Evolutionary conservation across 1,284 basidiomycete species (phyloP).

Genomic region (Tylopilus sp.): DNA sequence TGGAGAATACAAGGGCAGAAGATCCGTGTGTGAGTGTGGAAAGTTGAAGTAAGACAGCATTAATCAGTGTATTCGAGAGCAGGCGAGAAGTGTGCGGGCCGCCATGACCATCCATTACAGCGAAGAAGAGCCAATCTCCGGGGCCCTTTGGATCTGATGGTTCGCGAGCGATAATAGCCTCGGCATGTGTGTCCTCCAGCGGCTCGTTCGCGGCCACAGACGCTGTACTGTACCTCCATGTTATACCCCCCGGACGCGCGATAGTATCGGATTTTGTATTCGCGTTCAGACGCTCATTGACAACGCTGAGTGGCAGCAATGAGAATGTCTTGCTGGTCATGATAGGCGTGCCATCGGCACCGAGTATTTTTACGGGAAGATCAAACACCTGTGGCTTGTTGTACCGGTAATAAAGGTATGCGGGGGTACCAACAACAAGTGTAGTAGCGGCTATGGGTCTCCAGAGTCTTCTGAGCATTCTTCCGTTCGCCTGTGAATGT

Average conservation of each 20-base stretch:
- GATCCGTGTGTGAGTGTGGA: slow-evolving; percentile 45
- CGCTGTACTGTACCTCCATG: slow-evolving; percentile 75
- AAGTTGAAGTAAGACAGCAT: slow-evolving; percentile 80
- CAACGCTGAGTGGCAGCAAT: slow-evolving; percentile 51
- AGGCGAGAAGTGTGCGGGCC: slow-evolving; percentile 78
- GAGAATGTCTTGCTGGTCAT: slow-evolving; percentile 51
- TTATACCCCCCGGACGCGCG: slow-evolving; percentile 47
- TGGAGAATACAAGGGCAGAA: slow-evolving; percentile 35
- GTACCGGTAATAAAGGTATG: slow-evolving; percentile 41
- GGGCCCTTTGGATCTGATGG: slow-evolving; percentile 49
- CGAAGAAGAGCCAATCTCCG: slow-evolving; percentile 77
- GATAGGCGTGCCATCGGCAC: slow-evolving; percentile 55
- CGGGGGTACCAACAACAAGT: slow-evolving; percentile 39
- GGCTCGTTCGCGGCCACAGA: slow-evolving; percentile 81
- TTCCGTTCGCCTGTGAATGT: background rate
- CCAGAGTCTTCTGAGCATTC: slow-evolving; percentile 65
- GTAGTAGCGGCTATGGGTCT: slow-evolving; percentile 46
- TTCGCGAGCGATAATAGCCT: slow-evolving; percentile 65
- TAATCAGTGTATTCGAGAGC: slow-evolving; percentile 81
- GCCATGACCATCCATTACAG: slow-evolving; percentile 91
- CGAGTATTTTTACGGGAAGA: slow-evolving; percentile 49
- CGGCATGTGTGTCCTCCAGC: slow-evolving; percentile 82
- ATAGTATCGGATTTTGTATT: slow-evolving; percentile 47
- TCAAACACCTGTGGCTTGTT: slow-evolving; percentile 48
- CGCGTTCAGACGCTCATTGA: slow-evolving; percentile 58